Evolutionary conservation across 2,329 filamentous ascomycete species (phyloP).

Genomic region (Plectosphaerella plurivora): DNA sequence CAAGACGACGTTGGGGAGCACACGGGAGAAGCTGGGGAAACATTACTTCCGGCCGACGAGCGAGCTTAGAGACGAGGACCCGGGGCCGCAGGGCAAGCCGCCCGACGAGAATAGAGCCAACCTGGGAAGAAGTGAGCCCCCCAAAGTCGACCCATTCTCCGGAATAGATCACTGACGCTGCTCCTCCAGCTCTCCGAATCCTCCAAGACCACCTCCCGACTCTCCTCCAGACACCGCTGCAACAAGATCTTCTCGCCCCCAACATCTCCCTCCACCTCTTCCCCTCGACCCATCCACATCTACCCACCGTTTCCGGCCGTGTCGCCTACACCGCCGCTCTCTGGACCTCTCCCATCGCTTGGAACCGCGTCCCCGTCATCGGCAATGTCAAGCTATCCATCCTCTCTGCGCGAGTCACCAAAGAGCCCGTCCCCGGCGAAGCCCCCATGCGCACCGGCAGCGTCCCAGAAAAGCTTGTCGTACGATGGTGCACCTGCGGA

Average conservation of each 20-base stretch:
- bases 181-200: conserved; percentile 51
- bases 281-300: conserved; percentile 75
- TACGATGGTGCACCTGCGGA: conserved; percentile 75
- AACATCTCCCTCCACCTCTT: conserved; percentile 69
- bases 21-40: conserved; percentile 2
- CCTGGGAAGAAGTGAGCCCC: conserved; percentile 54
- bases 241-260: conserved; percentile 72
- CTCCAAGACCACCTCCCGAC: conserved; percentile 65
- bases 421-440: conserved; percentile 42
- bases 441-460: conserved; percentile 47
- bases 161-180: neutral
- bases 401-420: conserved; percentile 81
- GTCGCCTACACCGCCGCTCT: conserved; percentile 85
- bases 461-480: conserved; percentile 75
- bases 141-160: neutral
- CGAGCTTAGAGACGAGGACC: conserved; percentile 1
- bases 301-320: conserved; percentile 86
- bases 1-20: neutral
- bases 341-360: conserved; percentile 94
- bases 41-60: conserved; percentile 11
- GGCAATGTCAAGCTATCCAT: conserved; percentile 88
- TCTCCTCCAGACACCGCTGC: conserved; percentile 61
- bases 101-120: conserved; percentile 57
- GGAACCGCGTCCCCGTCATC: conserved; percentile 87
- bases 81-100: conserved; percentile 23